These are phyloP conservation scores for Paramecium caudatum DNA, from an alignment of 73 alveolate species.

Conservation along the genomic window DNA sequence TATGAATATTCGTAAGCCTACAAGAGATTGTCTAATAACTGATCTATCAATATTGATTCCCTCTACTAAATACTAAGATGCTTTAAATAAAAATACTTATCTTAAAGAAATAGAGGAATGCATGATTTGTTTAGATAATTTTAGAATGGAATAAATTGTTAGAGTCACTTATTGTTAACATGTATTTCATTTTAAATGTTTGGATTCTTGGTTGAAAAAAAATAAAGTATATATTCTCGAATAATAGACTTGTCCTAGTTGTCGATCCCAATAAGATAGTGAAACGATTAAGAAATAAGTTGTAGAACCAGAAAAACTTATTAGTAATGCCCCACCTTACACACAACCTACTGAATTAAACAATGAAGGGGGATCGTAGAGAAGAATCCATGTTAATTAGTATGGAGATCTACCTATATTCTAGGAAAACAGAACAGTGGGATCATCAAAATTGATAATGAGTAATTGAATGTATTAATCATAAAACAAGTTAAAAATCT, in stretches of 20 bases:
- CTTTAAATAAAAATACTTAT: neutral
- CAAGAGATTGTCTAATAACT: neutral
- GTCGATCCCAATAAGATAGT: constrained; percentile 26
- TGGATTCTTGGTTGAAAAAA: constrained; percentile 66
- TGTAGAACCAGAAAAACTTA: neutral
- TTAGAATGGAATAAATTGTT: constrained; percentile 45
- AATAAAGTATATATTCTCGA: neutral
- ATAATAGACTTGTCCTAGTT: constrained; percentile 25
- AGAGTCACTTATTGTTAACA: constrained; percentile 71
- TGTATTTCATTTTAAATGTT: constrained; percentile 61
- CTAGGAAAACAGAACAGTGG: neutral
- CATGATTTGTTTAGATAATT: constrained; percentile 13
- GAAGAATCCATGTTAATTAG: neutral
- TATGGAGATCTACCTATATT: constrained; percentile 4
- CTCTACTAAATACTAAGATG: neutral
- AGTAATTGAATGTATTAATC: neutral
- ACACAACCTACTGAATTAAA: neutral
- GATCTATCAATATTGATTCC: neutral
- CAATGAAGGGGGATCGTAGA: neutral
- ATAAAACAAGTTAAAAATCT: neutral
- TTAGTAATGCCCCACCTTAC: neutral
- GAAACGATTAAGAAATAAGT: constrained; percentile 21
- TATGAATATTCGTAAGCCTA: neutral
- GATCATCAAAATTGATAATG: neutral
- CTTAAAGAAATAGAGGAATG: neutral